A percentile compares a stretch with the other conserved stretches of the same genome.
Conservation (phyloP, 2,329 filamentous ascomycete species). For the Trichoderma semiorbis region DNA sequence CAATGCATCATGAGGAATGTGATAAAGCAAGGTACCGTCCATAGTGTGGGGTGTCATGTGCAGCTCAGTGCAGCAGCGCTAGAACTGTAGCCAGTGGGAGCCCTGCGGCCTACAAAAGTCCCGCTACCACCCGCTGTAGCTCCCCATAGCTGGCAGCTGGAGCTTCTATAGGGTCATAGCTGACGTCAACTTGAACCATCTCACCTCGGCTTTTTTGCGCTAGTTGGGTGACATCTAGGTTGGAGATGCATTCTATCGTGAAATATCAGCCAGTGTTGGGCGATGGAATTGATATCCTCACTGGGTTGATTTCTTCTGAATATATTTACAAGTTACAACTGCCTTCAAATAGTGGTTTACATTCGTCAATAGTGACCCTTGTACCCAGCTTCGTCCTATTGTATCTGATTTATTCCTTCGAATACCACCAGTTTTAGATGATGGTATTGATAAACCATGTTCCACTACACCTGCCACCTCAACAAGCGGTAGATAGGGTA, state of each 20-base stretch:
- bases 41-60: slow-evolving; percentile 6
- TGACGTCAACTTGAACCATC: background rate
- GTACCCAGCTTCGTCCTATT: background rate
- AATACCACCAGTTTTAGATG: background rate
- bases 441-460: background rate
- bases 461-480: background rate
- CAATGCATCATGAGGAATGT: background rate
- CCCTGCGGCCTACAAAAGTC: slow-evolving; percentile 3
- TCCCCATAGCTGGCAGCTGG: background rate
- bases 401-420: background rate
- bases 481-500: background rate
- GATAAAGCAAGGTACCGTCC: slow-evolving; percentile 5
- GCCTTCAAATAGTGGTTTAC: background rate
- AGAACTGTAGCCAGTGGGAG: background rate
- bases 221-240: background rate
- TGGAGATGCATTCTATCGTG: background rate
- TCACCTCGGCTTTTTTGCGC: background rate
- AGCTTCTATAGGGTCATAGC: background rate
- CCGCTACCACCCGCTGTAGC: background rate
- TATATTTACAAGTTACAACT: background rate
- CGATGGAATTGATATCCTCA: background rate
- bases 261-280: background rate
- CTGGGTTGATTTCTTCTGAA: background rate
- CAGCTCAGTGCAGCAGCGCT: background rate
- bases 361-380: background rate